These are phyloP conservation scores for Verticillium nubilum DNA, from an alignment of 2,329 filamentous ascomycete species.

Conservation along the genomic window DNA sequence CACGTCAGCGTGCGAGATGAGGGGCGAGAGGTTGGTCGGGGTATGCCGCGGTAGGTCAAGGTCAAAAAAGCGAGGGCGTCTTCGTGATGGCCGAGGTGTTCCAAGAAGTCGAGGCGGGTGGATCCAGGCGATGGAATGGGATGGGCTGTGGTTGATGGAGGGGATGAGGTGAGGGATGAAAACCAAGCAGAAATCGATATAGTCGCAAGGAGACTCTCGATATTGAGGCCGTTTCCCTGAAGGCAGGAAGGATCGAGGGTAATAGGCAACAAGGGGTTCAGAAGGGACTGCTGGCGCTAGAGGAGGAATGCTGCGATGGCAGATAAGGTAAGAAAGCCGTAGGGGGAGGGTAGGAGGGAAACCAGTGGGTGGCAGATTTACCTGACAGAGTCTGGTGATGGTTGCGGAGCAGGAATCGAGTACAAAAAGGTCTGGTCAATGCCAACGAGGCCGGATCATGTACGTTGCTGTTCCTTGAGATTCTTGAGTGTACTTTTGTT, in stretches of 20 bases:
- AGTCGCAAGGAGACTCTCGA: not conserved
- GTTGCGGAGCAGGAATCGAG: not conserved
- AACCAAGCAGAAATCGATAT: not conserved
- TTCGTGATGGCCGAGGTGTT: slow-evolving; percentile 6
- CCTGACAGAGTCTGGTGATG: not conserved
- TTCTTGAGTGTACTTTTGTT: too few species aligned
- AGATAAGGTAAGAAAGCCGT: not conserved
- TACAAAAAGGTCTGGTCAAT: too few species aligned
- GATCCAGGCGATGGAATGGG: not conserved
- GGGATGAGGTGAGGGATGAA: not conserved
- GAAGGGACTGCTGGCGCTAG: not conserved
- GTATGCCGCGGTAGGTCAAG: not conserved
- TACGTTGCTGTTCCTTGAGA: too few species aligned
- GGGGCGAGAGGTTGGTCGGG: not conserved
- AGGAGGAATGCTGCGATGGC: not conserved
- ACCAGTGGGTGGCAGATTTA: not conserved
- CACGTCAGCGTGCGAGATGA: not conserved
- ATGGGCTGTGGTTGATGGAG: not conserved
- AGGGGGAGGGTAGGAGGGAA: too few species aligned
- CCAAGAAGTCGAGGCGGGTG: slow-evolving; percentile 1
- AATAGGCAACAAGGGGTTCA: not conserved
- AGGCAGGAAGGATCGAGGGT: not conserved
- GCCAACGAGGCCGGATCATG: too few species aligned
- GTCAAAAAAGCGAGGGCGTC: not conserved
- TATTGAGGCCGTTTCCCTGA: not conserved